phyloP scores from a whole-genome alignment of 140 eudicot species.

The Bidens hawaiensis region DNA sequence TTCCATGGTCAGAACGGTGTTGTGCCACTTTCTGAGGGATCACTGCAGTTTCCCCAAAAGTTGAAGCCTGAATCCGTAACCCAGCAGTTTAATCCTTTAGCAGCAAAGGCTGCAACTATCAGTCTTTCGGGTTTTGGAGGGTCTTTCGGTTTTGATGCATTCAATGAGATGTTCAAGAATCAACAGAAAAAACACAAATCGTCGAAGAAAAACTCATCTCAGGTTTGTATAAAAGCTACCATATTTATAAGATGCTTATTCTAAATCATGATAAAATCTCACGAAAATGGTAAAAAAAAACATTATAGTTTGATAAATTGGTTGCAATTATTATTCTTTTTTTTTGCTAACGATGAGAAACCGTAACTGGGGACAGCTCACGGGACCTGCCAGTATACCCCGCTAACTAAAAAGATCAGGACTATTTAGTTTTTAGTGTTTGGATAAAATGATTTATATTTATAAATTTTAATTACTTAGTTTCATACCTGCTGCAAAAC shows the following conservation, averaged over 20 bases:
- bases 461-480: not conserved
- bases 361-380: too few species aligned
- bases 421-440: too few species aligned
- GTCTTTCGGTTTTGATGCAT: constrained; percentile 75
- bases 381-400: too few species aligned
- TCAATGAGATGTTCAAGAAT: constrained; percentile 65
- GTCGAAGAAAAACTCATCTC: constrained; percentile 45
- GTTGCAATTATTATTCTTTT: too few species aligned
- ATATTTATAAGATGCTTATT: not conserved
- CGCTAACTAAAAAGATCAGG: too few species aligned
- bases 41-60: constrained; percentile 35
- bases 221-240: constrained; percentile 34
- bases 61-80: constrained; percentile 36
- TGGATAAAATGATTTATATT: not conserved
- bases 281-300: not conserved
- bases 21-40: constrained; percentile 75
- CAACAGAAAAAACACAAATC: constrained; percentile 55
- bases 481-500: not conserved
- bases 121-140: constrained; percentile 82
- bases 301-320: not conserved
- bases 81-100: constrained; percentile 82
- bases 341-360: too few species aligned
- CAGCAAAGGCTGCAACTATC: constrained; percentile 89
- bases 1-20: constrained; percentile 90
- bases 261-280: not conserved